Evolutionary conservation across 2,329 filamentous ascomycete species (phyloP).

Genomic region (Elsinoe batatas): DNA sequence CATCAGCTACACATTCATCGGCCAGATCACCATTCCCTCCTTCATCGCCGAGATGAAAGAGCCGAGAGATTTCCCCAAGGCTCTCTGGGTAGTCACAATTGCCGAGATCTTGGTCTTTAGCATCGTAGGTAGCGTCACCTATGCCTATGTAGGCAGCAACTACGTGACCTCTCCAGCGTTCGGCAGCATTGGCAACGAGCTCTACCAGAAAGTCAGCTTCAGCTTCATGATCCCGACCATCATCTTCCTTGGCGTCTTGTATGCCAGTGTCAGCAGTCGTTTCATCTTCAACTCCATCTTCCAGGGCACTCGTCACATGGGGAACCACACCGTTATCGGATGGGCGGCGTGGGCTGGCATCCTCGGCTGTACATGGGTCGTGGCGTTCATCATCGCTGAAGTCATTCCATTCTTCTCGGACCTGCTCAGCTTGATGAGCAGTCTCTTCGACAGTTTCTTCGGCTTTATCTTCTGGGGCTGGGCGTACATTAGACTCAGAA

Average conservation of each 20-base stretch:
- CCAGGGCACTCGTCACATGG: slow-evolving; percentile 67
- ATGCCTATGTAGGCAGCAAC: slow-evolving; percentile 79
- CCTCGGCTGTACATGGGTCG: slow-evolving; percentile 64
- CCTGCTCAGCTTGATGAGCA: slow-evolving; percentile 63
- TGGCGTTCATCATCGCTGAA: slow-evolving; percentile 86
- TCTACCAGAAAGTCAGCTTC: slow-evolving; percentile 81
- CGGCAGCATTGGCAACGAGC: slow-evolving; percentile 61
- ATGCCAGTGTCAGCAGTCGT: slow-evolving; percentile 79
- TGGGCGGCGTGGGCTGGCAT: slow-evolving; percentile 74
- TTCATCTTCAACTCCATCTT: slow-evolving; percentile 91
- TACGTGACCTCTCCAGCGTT: slow-evolving; percentile 86
- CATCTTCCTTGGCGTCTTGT: slow-evolving; percentile 83
- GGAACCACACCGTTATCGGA: slow-evolving; percentile 67
- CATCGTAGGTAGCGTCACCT: slow-evolving; percentile 69
- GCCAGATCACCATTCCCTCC: slow-evolving; percentile 84
- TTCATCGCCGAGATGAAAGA: slow-evolving; percentile 92
- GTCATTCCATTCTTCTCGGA: slow-evolving; percentile 62
- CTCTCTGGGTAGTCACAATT: slow-evolving; percentile 82
- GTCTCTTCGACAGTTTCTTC: slow-evolving; percentile 84
- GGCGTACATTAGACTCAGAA: slow-evolving; percentile 67
- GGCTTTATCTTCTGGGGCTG: slow-evolving; percentile 94
- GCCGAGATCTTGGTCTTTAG: slow-evolving; percentile 80
- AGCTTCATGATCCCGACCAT: slow-evolving; percentile 94
- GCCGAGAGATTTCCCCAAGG: slow-evolving; percentile 78
- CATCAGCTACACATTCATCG: slow-evolving; percentile 93